These are phyloP conservation scores for Cladosporium sp. DNA, from an alignment of 2,329 filamentous ascomycete species.

Conservation along the genomic window DNA sequence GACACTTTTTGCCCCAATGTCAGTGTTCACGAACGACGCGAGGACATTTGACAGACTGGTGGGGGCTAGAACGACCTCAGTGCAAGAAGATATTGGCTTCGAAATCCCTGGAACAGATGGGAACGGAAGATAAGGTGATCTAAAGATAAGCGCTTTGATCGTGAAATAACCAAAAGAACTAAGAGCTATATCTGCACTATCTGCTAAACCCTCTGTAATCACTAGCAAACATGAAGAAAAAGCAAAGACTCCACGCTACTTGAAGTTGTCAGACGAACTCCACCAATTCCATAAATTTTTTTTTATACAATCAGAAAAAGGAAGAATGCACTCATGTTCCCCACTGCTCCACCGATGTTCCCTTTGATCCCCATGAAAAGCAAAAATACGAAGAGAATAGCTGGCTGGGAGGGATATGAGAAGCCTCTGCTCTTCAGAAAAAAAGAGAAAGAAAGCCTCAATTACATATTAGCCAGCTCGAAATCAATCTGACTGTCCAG, in stretches of 20 bases:
- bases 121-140: not conserved
- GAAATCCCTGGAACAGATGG: too few relatives aligned
- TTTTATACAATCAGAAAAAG: not conserved
- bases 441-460: not conserved
- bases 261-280: not conserved
- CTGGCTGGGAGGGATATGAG: not conserved
- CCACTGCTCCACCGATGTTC: not conserved
- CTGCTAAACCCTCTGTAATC: not conserved
- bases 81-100: too few relatives aligned
- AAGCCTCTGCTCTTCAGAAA: not conserved
- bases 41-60: too few relatives aligned
- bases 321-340: not conserved
- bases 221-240: not conserved
- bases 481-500: constrained; percentile 91
- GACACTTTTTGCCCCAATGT: too few relatives aligned
- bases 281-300: not conserved
- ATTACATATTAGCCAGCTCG: constrained; percentile 87
- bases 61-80: too few relatives aligned
- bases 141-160: not conserved
- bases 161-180: not conserved
- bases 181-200: not conserved
- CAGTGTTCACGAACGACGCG: too few relatives aligned
- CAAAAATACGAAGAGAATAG: not conserved
- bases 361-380: not conserved
- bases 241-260: not conserved